Conservation (phyloP, 1,139 yeast species). For the Yamadazyma kanchanaburiensis region DNA sequence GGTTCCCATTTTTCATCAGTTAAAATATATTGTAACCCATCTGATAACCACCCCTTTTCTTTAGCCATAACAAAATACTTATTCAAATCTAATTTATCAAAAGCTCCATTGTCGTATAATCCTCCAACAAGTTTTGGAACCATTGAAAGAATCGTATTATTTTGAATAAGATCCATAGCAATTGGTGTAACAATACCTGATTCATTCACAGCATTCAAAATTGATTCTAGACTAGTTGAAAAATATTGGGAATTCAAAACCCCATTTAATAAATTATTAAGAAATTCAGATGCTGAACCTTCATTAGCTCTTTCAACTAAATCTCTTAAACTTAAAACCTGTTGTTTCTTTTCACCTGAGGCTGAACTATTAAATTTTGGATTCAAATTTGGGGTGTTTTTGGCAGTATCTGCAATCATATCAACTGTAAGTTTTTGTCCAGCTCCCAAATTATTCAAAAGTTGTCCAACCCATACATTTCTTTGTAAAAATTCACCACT, state of each 20-base stretch:
- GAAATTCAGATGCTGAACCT: constrained; percentile 34
- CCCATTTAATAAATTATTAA: constrained; percentile 29
- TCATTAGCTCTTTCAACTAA: constrained; percentile 11
- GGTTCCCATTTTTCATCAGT: constrained; percentile 32
- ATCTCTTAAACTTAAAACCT: constrained; percentile 14
- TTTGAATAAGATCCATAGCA: constrained; percentile 23
- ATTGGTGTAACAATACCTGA: constrained; percentile 30
- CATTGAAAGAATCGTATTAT: constrained; percentile 20
- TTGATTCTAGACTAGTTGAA: constrained; percentile 19
- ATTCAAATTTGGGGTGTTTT: constrained; percentile 23
- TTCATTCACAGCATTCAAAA: constrained; percentile 30
- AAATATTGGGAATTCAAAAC: constrained; percentile 25
- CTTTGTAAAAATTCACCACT: constrained; percentile 23
- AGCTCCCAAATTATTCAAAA: constrained; percentile 30
- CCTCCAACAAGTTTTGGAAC: constrained; percentile 22
- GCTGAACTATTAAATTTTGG: constrained; percentile 14
- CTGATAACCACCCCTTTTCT: constrained; percentile 19
- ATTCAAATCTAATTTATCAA: constrained; percentile 26
- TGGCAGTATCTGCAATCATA: constrained; percentile 24
- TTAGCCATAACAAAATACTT: constrained; percentile 21
- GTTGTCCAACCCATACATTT: constrained; percentile 25
- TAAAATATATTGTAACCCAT: constrained; percentile 23
- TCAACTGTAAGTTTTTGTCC: constrained; percentile 28
- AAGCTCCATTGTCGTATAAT: constrained; percentile 32
- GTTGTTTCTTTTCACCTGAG: constrained; percentile 8